A percentile compares a stretch with the other conserved stretches of the same genome.
Evolutionary conservation across 2,329 filamentous ascomycete genomes (phyloP).

Genomic region (Colletotrichum incanum): DNA sequence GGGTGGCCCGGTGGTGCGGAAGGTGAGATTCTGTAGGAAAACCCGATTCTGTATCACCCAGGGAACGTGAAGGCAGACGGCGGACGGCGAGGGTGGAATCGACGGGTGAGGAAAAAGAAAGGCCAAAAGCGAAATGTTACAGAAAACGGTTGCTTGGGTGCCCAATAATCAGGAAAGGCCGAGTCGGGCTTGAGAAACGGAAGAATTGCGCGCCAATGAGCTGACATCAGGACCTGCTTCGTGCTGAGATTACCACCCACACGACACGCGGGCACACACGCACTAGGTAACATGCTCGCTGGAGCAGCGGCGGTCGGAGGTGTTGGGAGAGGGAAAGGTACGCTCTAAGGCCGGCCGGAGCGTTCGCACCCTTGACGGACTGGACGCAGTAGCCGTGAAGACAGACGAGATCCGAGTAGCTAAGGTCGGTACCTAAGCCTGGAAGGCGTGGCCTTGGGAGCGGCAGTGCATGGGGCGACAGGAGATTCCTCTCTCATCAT

Average conservation of each 20-base stretch:
- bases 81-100: slow-evolving; percentile 8
- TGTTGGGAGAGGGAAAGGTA: neutral
- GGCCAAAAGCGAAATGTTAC: slow-evolving; percentile 38
- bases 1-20: slow-evolving; percentile 20
- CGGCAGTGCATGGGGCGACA: slow-evolving; percentile 22
- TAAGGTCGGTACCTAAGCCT: slow-evolving; percentile 9
- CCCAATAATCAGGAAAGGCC: slow-evolving; percentile 31
- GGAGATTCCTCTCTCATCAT: slow-evolving; percentile 13
- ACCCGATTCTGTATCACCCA: slow-evolving; percentile 27
- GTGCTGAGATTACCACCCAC: slow-evolving; percentile 42
- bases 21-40: slow-evolving; percentile 37
- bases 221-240: slow-evolving; percentile 41
- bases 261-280: slow-evolving; percentile 30
- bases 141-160: slow-evolving; percentile 36
- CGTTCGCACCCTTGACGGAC: slow-evolving; percentile 3
- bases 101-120: slow-evolving; percentile 30
- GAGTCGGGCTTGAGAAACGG: slow-evolving; percentile 29
- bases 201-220: slow-evolving; percentile 39
- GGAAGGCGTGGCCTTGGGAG: slow-evolving; percentile 1
- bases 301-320: slow-evolving; percentile 1
- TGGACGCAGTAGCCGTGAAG: neutral
- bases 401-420: slow-evolving; percentile 11
- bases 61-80: slow-evolving; percentile 4
- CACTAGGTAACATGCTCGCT: slow-evolving; percentile 29
- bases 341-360: neutral